These are phyloP conservation scores for Cercophora samala DNA, from an alignment of 495 filamentous ascomycete species.

Conservation along the genomic window DNA sequence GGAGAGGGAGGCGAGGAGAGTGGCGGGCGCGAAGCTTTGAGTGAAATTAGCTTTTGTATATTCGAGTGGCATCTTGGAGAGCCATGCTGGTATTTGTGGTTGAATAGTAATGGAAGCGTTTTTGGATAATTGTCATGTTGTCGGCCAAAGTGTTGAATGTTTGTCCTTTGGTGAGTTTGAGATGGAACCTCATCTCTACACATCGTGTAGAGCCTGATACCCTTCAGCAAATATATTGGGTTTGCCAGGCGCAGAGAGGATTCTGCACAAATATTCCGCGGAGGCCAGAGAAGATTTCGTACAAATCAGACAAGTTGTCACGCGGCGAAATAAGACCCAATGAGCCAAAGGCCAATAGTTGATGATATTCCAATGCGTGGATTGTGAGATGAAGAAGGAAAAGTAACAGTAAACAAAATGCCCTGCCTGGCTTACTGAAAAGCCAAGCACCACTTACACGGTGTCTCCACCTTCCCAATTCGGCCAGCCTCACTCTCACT, in stretches of 20 bases:
- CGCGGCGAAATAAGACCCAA: too few relatives aligned
- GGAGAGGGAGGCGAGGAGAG: conserved; percentile 66
- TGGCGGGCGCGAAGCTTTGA: conserved; percentile 54
- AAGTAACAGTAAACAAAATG: too few relatives aligned
- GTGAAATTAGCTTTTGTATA: neutral
- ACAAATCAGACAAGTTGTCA: too few relatives aligned
- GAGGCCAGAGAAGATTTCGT: too few relatives aligned
- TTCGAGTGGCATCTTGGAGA: neutral
- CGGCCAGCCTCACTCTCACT: neutral
- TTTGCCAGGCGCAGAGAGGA: neutral
- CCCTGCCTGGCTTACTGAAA: too few relatives aligned
- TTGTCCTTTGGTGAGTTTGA: neutral
- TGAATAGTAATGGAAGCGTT: neutral
- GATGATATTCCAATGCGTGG: too few relatives aligned
- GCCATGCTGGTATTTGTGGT: neutral
- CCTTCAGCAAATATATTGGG: neutral
- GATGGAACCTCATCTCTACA: neutral
- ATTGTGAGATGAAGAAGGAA: too few relatives aligned
- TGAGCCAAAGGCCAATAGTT: too few relatives aligned
- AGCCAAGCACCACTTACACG: conserved; percentile 5
- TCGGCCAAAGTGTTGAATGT: neutral
- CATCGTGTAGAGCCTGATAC: neutral
- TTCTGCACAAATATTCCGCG: neutral
- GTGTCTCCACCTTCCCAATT: conserved; percentile 8
- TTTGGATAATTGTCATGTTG: neutral